Evolutionary conservation across 441 rosid species (phyloP), one percentile per base, ranked within the genome.

Genomic region (Manihot esculenta): DNA sequence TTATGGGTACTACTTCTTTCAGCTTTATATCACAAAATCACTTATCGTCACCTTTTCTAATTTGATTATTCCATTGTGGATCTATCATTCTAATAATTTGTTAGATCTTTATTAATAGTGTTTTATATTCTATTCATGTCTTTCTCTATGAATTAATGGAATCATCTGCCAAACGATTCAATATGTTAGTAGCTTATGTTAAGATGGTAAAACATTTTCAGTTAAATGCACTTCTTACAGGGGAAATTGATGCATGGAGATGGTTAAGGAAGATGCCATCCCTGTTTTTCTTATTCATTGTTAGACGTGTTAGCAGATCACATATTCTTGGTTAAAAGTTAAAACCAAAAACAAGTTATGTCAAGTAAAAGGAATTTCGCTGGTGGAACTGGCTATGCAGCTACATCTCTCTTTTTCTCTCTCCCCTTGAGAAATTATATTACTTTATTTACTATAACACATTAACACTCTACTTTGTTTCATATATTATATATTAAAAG

Each of bases 1-100:
- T 87, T 75, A 79, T 81, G 83, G 97, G 95, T 91, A 87, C 55
- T 76, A 42, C 44, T 71, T 71, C 72, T 2, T 42, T 67, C 24
- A 42, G 38, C 41, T 33, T 60, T 64, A 60, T 42, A 23, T n/a
- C 8, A 9, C 5, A 47, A 62, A 30, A 21, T 66, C 44, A 20
- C 10, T 58, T 10, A 33, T 62, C 42, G 17, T 26, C 53, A 23
- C 21, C 41, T n/a, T 62, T 62, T 21, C 27, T 7, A 14, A 12
- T n/a, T 24, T 58, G 7, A 2, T 18, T 35, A 44, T 42, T 41
- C 7, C 17, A 8, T 64, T 4, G 18, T 10, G 9, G 12, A 2
- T 23, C 18, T 17, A 13, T 13, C 17, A 14, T 47, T 35, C 45
- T 30, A 23, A 0, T 30, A 12, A 20, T 7, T 57, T 47, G 5